Evolutionary conservation across 176 grass and related monocot genomes (phyloP).

Genomic region (Aechmea fasciata): DNA sequence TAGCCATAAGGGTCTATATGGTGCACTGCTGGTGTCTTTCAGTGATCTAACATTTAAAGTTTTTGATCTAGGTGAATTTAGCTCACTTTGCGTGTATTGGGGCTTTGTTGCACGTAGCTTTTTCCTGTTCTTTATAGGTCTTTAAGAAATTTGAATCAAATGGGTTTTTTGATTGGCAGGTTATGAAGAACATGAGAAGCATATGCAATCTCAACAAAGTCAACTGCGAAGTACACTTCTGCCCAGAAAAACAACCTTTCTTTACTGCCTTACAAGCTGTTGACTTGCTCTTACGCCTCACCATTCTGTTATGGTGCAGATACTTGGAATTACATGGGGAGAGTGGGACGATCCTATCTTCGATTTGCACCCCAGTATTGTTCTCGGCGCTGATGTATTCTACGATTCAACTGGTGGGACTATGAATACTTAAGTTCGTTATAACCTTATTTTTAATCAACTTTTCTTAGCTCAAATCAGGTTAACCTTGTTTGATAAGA

Average conservation of each 20-base stretch:
- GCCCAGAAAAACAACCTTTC: neutral
- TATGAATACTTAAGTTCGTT: neutral
- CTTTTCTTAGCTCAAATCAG: neutral
- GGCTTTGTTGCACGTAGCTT: no score
- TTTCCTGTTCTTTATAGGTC: neutral
- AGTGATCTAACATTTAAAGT: no score
- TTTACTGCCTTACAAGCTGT: neutral
- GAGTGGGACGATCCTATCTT: constrained; percentile 58
- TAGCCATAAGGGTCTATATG: no score
- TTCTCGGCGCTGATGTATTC: constrained; percentile 79
- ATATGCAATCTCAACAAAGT: constrained; percentile 46
- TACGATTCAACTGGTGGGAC: constrained; percentile 60
- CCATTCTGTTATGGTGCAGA: constrained; percentile 21
- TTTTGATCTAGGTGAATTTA: neutral
- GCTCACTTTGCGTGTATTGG: constrained; percentile 9
- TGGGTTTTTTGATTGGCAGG: constrained; percentile 26
- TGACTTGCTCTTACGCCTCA: neutral
- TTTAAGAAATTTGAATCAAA: neutral
- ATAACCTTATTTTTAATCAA: neutral
- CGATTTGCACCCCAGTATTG: constrained; percentile 57
- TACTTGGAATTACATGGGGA: constrained; percentile 72
- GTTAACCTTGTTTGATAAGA: constrained; percentile 30
- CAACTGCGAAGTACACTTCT: constrained; percentile 43
- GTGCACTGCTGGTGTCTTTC: no score
- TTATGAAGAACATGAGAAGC: constrained; percentile 61